phyloP scores from a whole-genome alignment of 1,284 basidiomycete species.

The Cystobasidium pallidum region DNA sequence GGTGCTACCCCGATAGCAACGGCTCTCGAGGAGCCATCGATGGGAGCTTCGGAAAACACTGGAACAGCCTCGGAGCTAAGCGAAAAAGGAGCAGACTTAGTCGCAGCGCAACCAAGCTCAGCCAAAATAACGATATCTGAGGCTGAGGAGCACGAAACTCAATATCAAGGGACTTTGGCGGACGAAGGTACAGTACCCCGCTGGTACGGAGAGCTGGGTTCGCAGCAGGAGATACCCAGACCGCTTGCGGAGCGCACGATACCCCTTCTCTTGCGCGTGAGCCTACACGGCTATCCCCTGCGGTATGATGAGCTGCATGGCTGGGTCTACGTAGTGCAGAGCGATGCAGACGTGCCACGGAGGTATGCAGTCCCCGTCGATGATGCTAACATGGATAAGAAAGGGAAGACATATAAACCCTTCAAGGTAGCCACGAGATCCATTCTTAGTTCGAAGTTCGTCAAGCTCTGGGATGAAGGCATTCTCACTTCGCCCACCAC shows the following conservation, averaged over 20 bases:
- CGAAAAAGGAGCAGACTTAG: too few relatives aligned
- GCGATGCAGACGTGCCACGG: not conserved
- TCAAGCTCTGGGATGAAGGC: conserved; percentile 6
- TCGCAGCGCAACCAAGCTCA: too few relatives aligned
- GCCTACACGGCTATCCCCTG: conserved; percentile 49
- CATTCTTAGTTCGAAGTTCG: conserved; percentile 14
- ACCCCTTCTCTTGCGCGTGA: conserved; percentile 50
- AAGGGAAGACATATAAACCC: conserved; percentile 2
- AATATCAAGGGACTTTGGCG: not conserved
- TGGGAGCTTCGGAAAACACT: not conserved
- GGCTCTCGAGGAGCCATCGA: not conserved
- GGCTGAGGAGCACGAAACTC: not conserved
- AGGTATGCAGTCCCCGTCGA: not conserved
- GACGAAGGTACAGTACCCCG: not conserved
- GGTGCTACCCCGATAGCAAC: not conserved
- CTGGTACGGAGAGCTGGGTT: conserved; percentile 16
- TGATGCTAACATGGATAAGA: not conserved
- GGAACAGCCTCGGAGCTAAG: not conserved
- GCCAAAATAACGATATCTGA: too few relatives aligned
- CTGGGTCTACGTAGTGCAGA: conserved; percentile 50
- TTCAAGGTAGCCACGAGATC: conserved; percentile 47
- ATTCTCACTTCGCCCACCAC: conserved; percentile 4
- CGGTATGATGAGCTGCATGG: conserved; percentile 49
- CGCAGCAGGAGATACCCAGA: conserved; percentile 39
- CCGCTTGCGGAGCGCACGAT: conserved; percentile 46